Percentiles rank a stretch among this genome's conserved stretches.
Conservation (phyloP, 768 basidiomycete genomes). For the Clitopilus hobsonii region DNA sequence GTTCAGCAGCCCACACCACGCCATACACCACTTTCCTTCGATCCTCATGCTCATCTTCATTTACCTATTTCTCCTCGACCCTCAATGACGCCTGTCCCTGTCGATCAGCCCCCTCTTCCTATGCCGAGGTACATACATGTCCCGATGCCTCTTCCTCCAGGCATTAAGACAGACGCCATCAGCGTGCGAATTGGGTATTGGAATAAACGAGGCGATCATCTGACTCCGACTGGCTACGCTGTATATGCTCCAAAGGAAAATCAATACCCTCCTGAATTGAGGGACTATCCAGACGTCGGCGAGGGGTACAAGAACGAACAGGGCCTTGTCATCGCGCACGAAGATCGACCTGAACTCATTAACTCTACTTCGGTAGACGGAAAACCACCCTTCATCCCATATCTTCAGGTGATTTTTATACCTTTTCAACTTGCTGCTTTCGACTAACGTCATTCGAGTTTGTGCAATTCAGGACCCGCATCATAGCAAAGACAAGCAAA, state of each 20-base stretch:
- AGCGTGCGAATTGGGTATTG: conserved; percentile 48
- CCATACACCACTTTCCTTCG: conserved; percentile 9
- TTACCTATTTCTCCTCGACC: neutral
- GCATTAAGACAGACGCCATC: conserved; percentile 20
- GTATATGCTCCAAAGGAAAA: conserved; percentile 59
- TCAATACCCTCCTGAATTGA: conserved; percentile 59
- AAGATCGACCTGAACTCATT: conserved; percentile 50
- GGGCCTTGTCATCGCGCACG: conserved; percentile 36
- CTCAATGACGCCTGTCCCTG: neutral
- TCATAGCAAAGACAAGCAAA: neutral
- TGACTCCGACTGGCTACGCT: conserved; percentile 48
- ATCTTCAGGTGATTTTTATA: conserved; percentile 17
- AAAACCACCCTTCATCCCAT: conserved; percentile 47
- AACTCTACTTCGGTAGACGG: conserved; percentile 60
- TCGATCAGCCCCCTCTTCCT: neutral
- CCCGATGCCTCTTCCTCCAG: conserved; percentile 11
- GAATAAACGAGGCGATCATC: conserved; percentile 75
- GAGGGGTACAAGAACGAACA: conserved; percentile 55
- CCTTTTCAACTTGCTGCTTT: neutral
- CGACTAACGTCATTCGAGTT: conserved; percentile 6
- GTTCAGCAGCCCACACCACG: conserved; percentile 7
- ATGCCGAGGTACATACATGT: neutral
- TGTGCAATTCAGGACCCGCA: conserved; percentile 15
- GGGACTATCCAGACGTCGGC: conserved; percentile 49
- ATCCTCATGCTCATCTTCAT: conserved; percentile 10